phyloP scores from a whole-genome alignment of 1,284 basidiomycete genomes.

The Coniophora puteana region DNA sequence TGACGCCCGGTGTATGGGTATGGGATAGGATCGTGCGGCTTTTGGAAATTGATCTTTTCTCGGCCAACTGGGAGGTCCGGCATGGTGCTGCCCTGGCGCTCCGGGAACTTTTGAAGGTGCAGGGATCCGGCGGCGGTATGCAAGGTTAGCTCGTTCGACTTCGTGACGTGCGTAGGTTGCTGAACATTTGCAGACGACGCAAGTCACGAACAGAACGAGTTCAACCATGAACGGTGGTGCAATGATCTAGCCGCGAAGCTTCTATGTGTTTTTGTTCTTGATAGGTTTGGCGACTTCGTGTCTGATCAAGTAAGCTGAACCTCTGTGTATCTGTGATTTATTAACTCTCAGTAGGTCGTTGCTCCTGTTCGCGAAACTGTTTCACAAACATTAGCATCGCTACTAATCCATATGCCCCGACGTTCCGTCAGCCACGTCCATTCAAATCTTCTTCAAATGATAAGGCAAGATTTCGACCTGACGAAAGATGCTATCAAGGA shows the following conservation, averaged over 20 bases:
- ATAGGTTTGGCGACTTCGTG: constrained; percentile 97
- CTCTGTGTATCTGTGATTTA: not conserved
- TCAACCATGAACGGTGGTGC: constrained; percentile 81
- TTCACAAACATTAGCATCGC: constrained; percentile 89
- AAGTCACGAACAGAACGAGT: constrained; percentile 54
- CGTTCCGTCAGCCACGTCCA: constrained; percentile 81
- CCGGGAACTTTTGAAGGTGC: constrained; percentile 84
- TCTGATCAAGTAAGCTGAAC: constrained; percentile 73
- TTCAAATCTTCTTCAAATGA: constrained; percentile 87
- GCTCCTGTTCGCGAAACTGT: constrained; percentile 97
- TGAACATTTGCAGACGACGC: constrained; percentile 37
- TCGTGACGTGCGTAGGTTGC: not conserved
- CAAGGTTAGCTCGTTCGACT: constrained; percentile 40
- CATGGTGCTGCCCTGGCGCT: constrained; percentile 94
- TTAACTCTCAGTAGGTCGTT: constrained; percentile 57
- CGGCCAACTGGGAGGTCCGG: constrained; percentile 88
- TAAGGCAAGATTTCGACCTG: constrained; percentile 74
- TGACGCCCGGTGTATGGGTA: constrained; percentile 76
- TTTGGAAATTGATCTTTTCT: constrained; percentile 84
- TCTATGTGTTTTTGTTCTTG: constrained; percentile 90
- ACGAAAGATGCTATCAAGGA: constrained; percentile 38
- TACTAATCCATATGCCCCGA: constrained; percentile 83
- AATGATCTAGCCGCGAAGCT: constrained; percentile 86
- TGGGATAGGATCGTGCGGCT: constrained; percentile 86
- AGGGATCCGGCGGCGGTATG: constrained; percentile 84